phyloP scores from a whole-genome alignment of 768 basidiomycete species.

The Asterophora parasitica region DNA sequence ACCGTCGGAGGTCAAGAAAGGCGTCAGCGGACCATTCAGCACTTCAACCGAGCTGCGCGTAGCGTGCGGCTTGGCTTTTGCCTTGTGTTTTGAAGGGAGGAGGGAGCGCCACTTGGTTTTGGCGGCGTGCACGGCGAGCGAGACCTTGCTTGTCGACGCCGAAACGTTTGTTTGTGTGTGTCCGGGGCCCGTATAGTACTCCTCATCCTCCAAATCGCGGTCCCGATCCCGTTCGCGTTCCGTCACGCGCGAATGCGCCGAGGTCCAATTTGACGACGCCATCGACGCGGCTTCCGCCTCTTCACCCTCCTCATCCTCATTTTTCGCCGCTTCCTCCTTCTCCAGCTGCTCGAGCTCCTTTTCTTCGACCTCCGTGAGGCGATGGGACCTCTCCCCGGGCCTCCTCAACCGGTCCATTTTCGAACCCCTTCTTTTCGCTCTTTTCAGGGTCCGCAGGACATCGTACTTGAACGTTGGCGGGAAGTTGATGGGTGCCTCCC shows the following conservation, averaged over 20 bases:
- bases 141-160: slow-evolving; percentile 33
- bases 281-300: slow-evolving; percentile 42
- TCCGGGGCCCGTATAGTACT: slow-evolving; percentile 25
- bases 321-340: slow-evolving; percentile 35
- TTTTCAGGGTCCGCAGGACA: slow-evolving; percentile 57
- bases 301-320: slow-evolving; percentile 11
- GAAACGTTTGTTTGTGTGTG: slow-evolving; percentile 21
- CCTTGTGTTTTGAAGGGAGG: slow-evolving; percentile 28
- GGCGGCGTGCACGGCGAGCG: slow-evolving; percentile 34
- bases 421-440: slow-evolving; percentile 34
- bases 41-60: slow-evolving; percentile 14
- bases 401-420: slow-evolving; percentile 32
- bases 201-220: slow-evolving; percentile 34
- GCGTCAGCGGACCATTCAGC: slow-evolving; percentile 8
- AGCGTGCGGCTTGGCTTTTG: background rate
- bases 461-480: slow-evolving; percentile 95
- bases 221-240: slow-evolving; percentile 24
- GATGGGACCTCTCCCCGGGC: slow-evolving; percentile 28
- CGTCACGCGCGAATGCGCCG: slow-evolving; percentile 30
- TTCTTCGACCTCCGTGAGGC: slow-evolving; percentile 36
- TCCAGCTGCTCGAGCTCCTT: slow-evolving; percentile 28
- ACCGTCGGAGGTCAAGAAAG: slow-evolving; percentile 6
- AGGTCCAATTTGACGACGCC: slow-evolving; percentile 49
- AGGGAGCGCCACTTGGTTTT: slow-evolving; percentile 52
- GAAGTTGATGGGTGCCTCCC: slow-evolving; percentile 77